Evolutionary conservation across 2,329 filamentous ascomycete species (phyloP), one percentile per base, ranked within the genome.

Genomic region (Leptographium galeiforme): DNA sequence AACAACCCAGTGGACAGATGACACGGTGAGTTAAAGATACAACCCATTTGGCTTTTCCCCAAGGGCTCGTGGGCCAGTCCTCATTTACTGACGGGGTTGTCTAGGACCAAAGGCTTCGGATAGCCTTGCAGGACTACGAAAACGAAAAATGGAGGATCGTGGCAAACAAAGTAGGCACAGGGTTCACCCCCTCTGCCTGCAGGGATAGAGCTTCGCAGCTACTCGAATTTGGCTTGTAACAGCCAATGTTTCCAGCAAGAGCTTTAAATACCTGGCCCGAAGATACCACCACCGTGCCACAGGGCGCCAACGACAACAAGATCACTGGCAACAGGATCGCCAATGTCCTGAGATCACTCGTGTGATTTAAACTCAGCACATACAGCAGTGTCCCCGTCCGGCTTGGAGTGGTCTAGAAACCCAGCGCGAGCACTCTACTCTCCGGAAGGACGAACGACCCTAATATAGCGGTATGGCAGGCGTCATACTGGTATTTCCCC

Each of bases 101-200:
- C 4, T 14, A 91, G 87, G 82, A 90, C 60, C 77, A 85, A 67
- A 88, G 87, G 67, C 79, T 93, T 61, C 83, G 81, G 57, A 81
- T 77, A 53, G 85, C 87, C 6, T 78, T 91, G 60, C 81, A 86
- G 64, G 87, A 91, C 67, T 91, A 91, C 72, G 87, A 93, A 64
- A 87, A 85, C 70, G 89, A 95, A 67, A 89, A 89, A 66, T 96
- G 90, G 90, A 85, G 89, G 61, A 88, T 94, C 63, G 83, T 95
- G 57, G 85, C 90, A 56, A 86, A 87, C 63, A 95, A 95, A 70
- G 85, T 96, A 62, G 90, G 90, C 57, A 87, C 84, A 50, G 89
- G 90, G 48, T 94, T 95, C 65, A 93, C 89, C 40, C 87, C 90
- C 43, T 80, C 82, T 39, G 88, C 89, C 46, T 96, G 90, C 70